Evolutionary conservation across 495 filamentous ascomycete genomes (phyloP).

Genomic region (Acidiella bohemica): DNA sequence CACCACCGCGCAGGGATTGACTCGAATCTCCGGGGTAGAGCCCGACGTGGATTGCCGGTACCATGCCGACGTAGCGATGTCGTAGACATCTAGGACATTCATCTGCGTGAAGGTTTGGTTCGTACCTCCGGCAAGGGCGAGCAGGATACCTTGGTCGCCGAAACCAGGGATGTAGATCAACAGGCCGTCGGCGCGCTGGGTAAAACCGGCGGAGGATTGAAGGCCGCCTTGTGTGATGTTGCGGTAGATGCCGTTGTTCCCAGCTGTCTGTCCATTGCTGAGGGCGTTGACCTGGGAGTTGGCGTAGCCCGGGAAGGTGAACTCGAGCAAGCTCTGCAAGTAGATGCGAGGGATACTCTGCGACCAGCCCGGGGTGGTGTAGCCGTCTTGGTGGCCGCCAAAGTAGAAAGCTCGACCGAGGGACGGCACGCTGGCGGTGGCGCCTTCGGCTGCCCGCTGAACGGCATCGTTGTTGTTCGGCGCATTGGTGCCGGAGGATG

Average conservation of each 20-base stretch:
- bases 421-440: slow-evolving; percentile 52
- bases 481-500: slow-evolving; percentile 44
- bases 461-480: slow-evolving; percentile 38
- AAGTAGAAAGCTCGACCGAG: slow-evolving; percentile 62
- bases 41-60: slow-evolving; percentile 61
- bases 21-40: slow-evolving; percentile 46
- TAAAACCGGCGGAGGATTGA: slow-evolving; percentile 48
- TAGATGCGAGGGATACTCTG: slow-evolving; percentile 46
- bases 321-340: slow-evolving; percentile 60
- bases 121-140: slow-evolving; percentile 55
- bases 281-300: slow-evolving; percentile 45
- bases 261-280: slow-evolving; percentile 36
- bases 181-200: slow-evolving; percentile 57
- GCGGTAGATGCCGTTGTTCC: slow-evolving; percentile 43
- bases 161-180: slow-evolving; percentile 60
- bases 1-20: slow-evolving; percentile 61
- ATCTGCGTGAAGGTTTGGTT: slow-evolving; percentile 53
- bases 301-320: slow-evolving; percentile 51
- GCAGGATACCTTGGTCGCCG: slow-evolving; percentile 52
- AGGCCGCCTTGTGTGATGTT: slow-evolving; percentile 61
- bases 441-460: slow-evolving; percentile 55
- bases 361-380: slow-evolving; percentile 59
- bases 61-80: slow-evolving; percentile 64
- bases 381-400: slow-evolving; percentile 55
- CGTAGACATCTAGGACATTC: slow-evolving; percentile 61